phyloP scores from a whole-genome alignment of 129 eudicot genomes.

The Centaurea solstitialis region DNA sequence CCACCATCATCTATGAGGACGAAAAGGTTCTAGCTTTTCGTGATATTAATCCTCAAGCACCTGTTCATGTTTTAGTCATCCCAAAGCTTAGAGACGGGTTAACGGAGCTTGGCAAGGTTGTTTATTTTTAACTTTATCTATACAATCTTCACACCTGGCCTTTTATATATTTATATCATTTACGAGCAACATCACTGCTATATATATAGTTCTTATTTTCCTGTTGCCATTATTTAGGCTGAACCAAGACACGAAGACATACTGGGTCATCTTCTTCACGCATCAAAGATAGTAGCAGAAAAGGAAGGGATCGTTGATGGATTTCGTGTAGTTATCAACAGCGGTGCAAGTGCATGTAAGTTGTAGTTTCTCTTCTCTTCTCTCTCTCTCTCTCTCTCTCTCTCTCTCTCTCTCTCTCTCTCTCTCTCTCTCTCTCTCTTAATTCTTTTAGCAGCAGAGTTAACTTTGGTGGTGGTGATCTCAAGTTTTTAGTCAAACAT shows the following conservation, averaged over 20 bases:
- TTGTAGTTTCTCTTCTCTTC: constrained; percentile 5
- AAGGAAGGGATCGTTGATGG: constrained; percentile 89
- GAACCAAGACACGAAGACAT: constrained; percentile 77
- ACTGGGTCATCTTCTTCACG: constrained; percentile 82
- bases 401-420: not conserved
- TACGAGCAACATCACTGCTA: not conserved
- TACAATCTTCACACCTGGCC: not conserved
- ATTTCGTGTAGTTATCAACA: constrained; percentile 94
- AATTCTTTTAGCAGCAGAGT: not conserved
- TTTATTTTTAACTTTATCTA: constrained; percentile 8
- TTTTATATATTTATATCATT: not conserved
- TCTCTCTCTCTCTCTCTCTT: not conserved
- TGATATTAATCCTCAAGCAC: constrained; percentile 92
- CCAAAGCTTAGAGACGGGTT: constrained; percentile 85
- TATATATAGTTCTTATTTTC: not conserved
- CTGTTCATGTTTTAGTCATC: constrained; percentile 81
- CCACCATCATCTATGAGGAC: constrained; percentile 79
- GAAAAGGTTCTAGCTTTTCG: constrained; percentile 84
- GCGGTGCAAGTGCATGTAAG: constrained; percentile 84
- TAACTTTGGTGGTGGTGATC: not conserved
- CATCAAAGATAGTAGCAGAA: constrained; percentile 86
- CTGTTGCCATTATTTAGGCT: constrained; percentile 43
- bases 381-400: not conserved
- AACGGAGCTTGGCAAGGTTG: constrained; percentile 87
- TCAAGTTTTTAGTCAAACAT: not conserved